Percentiles rank a stretch among this genome's conserved stretches.
Evolutionary conservation across 2,329 filamentous ascomycete genomes (phyloP).

Genomic region (Ceratocystis eucalypticola): DNA sequence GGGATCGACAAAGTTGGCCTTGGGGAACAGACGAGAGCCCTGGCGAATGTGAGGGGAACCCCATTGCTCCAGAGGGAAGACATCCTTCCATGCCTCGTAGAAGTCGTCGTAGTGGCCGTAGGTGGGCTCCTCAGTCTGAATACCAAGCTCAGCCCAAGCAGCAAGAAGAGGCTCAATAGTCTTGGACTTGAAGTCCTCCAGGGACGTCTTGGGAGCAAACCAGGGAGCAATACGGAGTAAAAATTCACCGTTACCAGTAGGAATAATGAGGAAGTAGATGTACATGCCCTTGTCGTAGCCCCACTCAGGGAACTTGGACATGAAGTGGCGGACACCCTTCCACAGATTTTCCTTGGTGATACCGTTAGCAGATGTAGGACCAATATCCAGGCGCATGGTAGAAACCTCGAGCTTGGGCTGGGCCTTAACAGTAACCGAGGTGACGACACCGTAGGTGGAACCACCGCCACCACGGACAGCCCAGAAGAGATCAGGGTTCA

Average conservation of each 20-base stretch:
- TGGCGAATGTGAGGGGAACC: slow-evolving; percentile 15
- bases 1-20: slow-evolving; percentile 23
- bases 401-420: slow-evolving; percentile 27
- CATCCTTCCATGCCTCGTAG: slow-evolving; percentile 25
- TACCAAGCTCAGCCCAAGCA: slow-evolving; percentile 30
- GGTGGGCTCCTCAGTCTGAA: slow-evolving; percentile 21
- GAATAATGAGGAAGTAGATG: slow-evolving; percentile 23
- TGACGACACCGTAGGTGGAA: slow-evolving; percentile 33
- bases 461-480: slow-evolving; percentile 35
- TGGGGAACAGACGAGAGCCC: slow-evolving; percentile 27
- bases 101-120: slow-evolving; percentile 24
- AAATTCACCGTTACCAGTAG: slow-evolving; percentile 23
- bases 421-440: slow-evolving; percentile 28
- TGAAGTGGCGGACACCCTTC: slow-evolving; percentile 28
- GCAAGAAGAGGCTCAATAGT: slow-evolving; percentile 23
- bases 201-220: slow-evolving; percentile 23
- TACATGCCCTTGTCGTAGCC: slow-evolving; percentile 19
- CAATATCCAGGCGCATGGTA: slow-evolving; percentile 25
- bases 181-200: slow-evolving; percentile 27
- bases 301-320: slow-evolving; percentile 22
- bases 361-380: slow-evolving; percentile 26
- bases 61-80: slow-evolving; percentile 19
- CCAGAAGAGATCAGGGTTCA: slow-evolving; percentile 37
- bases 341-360: slow-evolving; percentile 26
- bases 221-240: slow-evolving; percentile 26